Evolutionary conservation across 1,139 yeast genomes (phyloP), one percentile per base, ranked within the genome.

Genomic region (Diutina rugosa): DNA sequence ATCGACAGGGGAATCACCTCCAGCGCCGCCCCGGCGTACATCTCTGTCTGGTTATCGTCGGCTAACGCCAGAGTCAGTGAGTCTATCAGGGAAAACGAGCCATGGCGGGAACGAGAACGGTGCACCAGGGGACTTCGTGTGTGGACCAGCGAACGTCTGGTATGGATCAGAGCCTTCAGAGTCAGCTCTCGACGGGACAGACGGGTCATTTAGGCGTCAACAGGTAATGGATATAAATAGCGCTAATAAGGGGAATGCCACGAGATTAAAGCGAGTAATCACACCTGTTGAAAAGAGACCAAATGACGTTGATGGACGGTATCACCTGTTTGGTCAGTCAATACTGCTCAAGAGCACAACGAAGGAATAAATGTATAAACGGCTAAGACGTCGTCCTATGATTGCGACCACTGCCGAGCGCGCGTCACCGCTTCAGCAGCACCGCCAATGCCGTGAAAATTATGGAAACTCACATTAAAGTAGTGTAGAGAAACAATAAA

Each of bases 1-100:
- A 90, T 87, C 0, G 97, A 88, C 29, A 96, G 87, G 0, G 99
- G 98, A 51, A 91, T 84, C 47, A 89, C 82, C 63, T 88, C 96
- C 6, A 91, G 83, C 0, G 90, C 89, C 0, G 96, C 97, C 48
- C 98, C 98, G 5, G 95, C 85, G 69, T 80, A 91, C 72, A 90
- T 85, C 68, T 91, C 97, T 54, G 79, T 71, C 60, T 72, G 79
- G 62, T 80, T 79, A 28, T 75, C 82, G 56, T 80, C 83, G 30
- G 69, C 64, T 12, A 32, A 14, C 45, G 12, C n/a, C 52, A 70
- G 63, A 4, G 60, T 56, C 12, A 69, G 60, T 4, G 79, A 72
- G 52, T 68, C 74, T 32, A 69, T 60, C 0, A 83, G 78, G 1
- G 72, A 62, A 16, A 77, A 67, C 0, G 84, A 78, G 55, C 72